Conservation (phyloP, 2,329 filamentous ascomycete genomes). For the Aspergillus sp. region DNA sequence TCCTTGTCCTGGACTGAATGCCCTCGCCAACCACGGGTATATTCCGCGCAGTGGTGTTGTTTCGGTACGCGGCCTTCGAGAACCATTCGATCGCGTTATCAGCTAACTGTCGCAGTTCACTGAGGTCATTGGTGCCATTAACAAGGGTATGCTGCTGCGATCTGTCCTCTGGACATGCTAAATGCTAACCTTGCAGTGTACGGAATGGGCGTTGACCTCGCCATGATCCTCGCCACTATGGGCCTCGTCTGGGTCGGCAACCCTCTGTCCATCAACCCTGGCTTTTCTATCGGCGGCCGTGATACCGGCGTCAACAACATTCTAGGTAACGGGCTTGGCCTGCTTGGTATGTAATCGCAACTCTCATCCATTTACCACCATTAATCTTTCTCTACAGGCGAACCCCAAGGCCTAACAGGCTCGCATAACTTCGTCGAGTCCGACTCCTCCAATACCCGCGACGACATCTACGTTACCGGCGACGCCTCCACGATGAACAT, state of each 20-base stretch:
- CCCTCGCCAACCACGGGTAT: conserved; percentile 15
- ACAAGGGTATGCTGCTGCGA: conserved; percentile 27
- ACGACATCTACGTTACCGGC: conserved; percentile 54
- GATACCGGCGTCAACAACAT: conserved; percentile 41
- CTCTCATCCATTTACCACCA: too few relatives aligned
- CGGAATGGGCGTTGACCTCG: conserved; percentile 50
- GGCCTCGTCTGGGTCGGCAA: conserved; percentile 53
- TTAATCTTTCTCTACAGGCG: not conserved
- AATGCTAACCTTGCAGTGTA: conserved; percentile 40
- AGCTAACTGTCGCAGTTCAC: conserved; percentile 21
- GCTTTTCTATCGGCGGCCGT: conserved; percentile 55
- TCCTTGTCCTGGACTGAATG: conserved; percentile 12
- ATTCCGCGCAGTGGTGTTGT: conserved; percentile 29
- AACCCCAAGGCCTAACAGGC: conserved; percentile 49
- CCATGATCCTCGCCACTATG: conserved; percentile 45
- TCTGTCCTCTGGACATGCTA: not conserved
- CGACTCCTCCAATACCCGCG: conserved; percentile 54
- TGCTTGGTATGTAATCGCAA: conserved; percentile 35
- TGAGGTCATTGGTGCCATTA: conserved; percentile 36
- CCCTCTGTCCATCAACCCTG: conserved; percentile 49
- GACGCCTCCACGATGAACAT: conserved; percentile 55
- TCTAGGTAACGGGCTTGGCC: conserved; percentile 44
- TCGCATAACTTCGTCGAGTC: conserved; percentile 58
- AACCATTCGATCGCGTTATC: too few relatives aligned
- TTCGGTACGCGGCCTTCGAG: conserved; percentile 24